Evolutionary conservation across 2,329 filamentous ascomycete genomes (phyloP), one percentile per base, ranked within the genome.

Genomic region (Hirsutella minnesotensis): DNA sequence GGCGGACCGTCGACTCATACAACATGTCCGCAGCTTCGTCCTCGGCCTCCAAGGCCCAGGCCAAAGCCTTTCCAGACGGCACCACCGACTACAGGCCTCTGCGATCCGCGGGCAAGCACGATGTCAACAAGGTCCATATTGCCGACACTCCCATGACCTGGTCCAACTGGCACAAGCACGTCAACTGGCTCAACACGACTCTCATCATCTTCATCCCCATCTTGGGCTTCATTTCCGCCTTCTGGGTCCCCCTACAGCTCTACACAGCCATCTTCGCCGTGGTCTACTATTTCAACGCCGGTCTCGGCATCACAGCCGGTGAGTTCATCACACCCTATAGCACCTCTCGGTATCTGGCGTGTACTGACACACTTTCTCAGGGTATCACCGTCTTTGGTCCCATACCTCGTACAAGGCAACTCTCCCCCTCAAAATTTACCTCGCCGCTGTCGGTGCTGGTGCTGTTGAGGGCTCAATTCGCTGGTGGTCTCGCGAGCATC

Each of bases 121-220:
- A 79, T 46, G 36, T 61, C 45, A 69, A 81, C 70, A 94, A 94
- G 69, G 75, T 82, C 57, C 87, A 94, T 65, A 92, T 94, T 65
- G 79, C 86, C 50, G 87, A 94, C 50, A 77, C 77, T 49, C 83
- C 84, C 45, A 81, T 94, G 54, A 94, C 86, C 46, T 74, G 72
- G 64, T 69, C 72, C 56, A 95, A 94, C 70, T 92, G 86, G 85
- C 81, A 88, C 68, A 83, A 89, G 68, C 88, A 95, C 60, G 75
- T 95, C 70, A 88, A 94, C 74, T 95, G 88, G 87, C 74, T 95
- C 52, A 95, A 94, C 64, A 81, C 86, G 49, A 75, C 72, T 48
- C 75, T 95, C 61, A 90, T 94, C 60, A 64, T 94, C 51, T 72
- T 83, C 52, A 74, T 94, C 38, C 88, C 89, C 35, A 48, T 89